Base-by-base conservation (phyloP, 2,329 filamentous ascomycete genomes). In the Coleophoma cylindrospora region DNA sequence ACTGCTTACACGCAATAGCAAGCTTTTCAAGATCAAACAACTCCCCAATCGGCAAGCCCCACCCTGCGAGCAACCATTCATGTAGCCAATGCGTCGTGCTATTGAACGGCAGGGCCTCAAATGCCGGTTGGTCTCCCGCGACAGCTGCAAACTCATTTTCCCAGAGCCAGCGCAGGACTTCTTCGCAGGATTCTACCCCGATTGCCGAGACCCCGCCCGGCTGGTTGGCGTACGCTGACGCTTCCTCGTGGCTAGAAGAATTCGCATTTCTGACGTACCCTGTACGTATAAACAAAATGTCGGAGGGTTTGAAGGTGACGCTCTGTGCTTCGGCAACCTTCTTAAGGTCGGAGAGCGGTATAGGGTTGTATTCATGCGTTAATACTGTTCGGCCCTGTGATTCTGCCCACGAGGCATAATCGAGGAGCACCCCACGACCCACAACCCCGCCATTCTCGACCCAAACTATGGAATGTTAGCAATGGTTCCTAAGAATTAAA, bases 381-480 rank as follows among this genome's bases (percentile, higher is more conserved):
- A 84, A 74, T 36, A 80, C 80, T 44, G 71, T 58, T 48, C 84
- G 76, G 34, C 74, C 75, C 43, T 82, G 73, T 36, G 68, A 67
- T 15, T 72, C 70, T 2, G 83, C 81, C 75, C 84, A 89, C 10
- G 65, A 56, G 45, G 69, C 71, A 48, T 75, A 82, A 60, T 84
- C 80, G 0, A 80, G 62, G 0, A 80, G 64, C 2, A 80, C 66
- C 17, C 75, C 76, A 1, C 77, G 70, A 3, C 75, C 76, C 2
- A 73, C 72, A 7, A 80, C 69, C 34, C 74, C 74, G 33, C 74
- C 74, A 11, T 65, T 57, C 34, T 69, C 60, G n/a, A 59, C 57
- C 67, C 68, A 70, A 44, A 67, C 56, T 72, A 55, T 14, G 6
- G 34, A 2, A 60, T 58, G 57, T 63, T 13, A 54, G 59, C 62